Evolutionary conservation across 106 monocot species (phyloP), one percentile per base, ranked within the genome.

Genomic region (Allium cepa): DNA sequence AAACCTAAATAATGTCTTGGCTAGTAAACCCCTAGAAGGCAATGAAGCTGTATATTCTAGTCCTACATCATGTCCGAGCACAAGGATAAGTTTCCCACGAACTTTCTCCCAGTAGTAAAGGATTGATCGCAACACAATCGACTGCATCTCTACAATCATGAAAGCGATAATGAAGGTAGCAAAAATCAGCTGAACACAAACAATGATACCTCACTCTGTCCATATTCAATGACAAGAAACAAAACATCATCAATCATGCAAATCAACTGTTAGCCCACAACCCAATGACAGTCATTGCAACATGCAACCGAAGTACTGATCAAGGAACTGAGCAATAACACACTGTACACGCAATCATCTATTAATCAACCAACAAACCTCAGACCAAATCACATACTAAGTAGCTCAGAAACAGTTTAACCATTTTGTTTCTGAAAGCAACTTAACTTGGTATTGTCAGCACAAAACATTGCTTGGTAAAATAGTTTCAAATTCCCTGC

Each of bases 251-350:
- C 28, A 27, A 62, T 26, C 36, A 26, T 28, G 14, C 53, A 14
- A 45, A 56, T 36, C n/a, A 46, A 46, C 36, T 36, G 27, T 16
- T 49, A 64, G 45, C 56, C 53, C 45, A 46, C 10, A 55, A 69
- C 56, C 14, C 17, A 55, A 36, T 46, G 55, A 13, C 53, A 46
- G 56, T 36, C 16, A 36, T 4, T 7, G 11, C 17, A 7, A 49
- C 68, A 26, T 26, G 53, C 52, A 68, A 9, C 68, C 55, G 68
- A 68, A 68, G 36, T 46, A 56, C 17, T 66, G 53, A 68, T 17
- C 8, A 55, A 12, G n/a, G 8, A 56, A n/a, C 56, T n/a, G 56
- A 27, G 14, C 10, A 17, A 51, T 26, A 16, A 53, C 67, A 50
- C 4, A 16, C 8, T 52, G 53, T n/a, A 57, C 9, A 53, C 46